A percentile compares a stretch with the other conserved stretches of the same genome.
These are phyloP conservation scores for Laburnicola sp. DNA, from an alignment of 2,329 filamentous ascomycete genomes.

Conservation along the genomic window DNA sequence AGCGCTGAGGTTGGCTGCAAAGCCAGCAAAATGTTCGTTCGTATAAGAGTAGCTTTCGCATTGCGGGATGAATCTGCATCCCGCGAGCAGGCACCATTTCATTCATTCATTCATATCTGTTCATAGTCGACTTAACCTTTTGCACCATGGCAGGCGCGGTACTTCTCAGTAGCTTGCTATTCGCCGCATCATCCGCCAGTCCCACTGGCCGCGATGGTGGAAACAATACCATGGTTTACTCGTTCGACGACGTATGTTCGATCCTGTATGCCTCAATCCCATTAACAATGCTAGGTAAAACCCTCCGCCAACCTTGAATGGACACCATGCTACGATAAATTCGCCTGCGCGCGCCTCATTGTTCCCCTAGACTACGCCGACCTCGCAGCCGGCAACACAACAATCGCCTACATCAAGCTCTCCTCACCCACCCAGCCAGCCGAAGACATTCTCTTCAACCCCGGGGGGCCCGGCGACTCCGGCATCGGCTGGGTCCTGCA, in stretches of 20 bases:
- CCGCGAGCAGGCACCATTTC: not conserved
- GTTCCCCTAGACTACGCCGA: constrained; percentile 49
- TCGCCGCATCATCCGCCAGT: not conserved
- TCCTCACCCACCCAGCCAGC: constrained; percentile 34
- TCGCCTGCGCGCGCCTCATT: constrained; percentile 48
- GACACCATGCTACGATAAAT: constrained; percentile 1
- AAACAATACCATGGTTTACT: not conserved
- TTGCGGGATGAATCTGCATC: not conserved
- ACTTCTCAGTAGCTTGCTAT: not conserved
- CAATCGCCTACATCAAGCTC: constrained; percentile 47
- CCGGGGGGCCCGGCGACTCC: constrained; percentile 51
- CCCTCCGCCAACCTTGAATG: not conserved
- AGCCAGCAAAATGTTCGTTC: too few relatives aligned
- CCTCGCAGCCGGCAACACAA: constrained; percentile 28
- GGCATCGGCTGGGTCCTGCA: constrained; percentile 34
- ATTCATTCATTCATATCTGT: not conserved
- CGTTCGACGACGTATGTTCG: not conserved
- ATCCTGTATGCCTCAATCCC: not conserved
- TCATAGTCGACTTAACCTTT: too few relatives aligned
- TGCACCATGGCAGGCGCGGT: not conserved
- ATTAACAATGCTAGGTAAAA: not conserved
- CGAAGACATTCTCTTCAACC: constrained; percentile 45
- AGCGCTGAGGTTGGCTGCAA: too few relatives aligned
- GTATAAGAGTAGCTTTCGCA: not conserved
- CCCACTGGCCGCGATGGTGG: not conserved